Percentiles rank a stretch among this genome's conserved stretches.
Evolutionary conservation across 495 filamentous ascomycete genomes (phyloP).

Genomic region (Hypoxylon fragiforme): DNA sequence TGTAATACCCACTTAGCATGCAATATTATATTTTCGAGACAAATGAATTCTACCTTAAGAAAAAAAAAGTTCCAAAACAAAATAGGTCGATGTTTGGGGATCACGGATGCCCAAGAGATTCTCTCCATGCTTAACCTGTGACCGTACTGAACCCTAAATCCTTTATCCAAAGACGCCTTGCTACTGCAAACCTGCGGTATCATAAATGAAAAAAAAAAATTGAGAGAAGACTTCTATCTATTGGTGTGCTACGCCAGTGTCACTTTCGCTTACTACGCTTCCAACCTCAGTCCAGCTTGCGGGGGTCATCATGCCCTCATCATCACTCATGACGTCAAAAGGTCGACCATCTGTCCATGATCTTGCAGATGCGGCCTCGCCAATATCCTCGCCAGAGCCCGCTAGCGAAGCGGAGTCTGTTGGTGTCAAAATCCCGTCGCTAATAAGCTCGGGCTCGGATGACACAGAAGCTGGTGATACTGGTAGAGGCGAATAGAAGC

Average conservation of each 20-base stretch:
- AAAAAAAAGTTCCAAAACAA: constrained; percentile 9
- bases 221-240: constrained; percentile 24
- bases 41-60: constrained; percentile 11
- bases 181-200: constrained; percentile 23
- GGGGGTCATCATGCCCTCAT: constrained; percentile 63
- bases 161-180: constrained; percentile 24
- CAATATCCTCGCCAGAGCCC: constrained; percentile 47
- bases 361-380: constrained; percentile 35
- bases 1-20: constrained; percentile 20
- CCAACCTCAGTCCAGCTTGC: constrained; percentile 79
- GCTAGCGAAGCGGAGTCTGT: constrained; percentile 53
- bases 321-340: constrained; percentile 70
- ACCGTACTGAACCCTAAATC: constrained; percentile 14
- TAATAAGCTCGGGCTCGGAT: constrained; percentile 50
- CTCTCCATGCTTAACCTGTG: constrained; percentile 17
- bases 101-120: constrained; percentile 11
- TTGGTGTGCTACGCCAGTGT: constrained; percentile 39
- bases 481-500: constrained; percentile 59
- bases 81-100: constrained; percentile 5
- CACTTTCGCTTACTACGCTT: constrained; percentile 67
- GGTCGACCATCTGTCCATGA: constrained; percentile 28
- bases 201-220: constrained; percentile 7
- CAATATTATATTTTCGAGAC: constrained; percentile 12
- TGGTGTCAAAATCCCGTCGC: constrained; percentile 54
- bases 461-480: constrained; percentile 40